Base-by-base conservation (phyloP, 768 basidiomycete species). In the Russula dissimulans region DNA sequence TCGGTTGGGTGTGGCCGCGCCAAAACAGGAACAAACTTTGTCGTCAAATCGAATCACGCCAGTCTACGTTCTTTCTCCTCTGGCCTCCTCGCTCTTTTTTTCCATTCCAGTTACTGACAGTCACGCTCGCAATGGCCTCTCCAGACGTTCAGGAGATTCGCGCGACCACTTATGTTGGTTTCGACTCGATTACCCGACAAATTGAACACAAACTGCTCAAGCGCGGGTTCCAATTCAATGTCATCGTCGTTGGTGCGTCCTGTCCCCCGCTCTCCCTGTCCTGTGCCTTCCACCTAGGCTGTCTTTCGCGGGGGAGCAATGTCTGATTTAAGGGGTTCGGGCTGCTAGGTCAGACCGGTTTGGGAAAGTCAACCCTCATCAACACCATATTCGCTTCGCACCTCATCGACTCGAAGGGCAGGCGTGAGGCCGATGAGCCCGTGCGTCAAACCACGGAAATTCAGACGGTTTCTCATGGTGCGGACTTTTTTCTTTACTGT, bases 351-450 rank as follows among this genome's bases (percentile, higher is more conserved):
- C 95, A 95, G 79, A 98, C 94, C 54, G 95, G 95, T 63, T 80
- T 99, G 47, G 95, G 95, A 72, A 99, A 99, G 79, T 97, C 94
- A 70, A 99, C 95, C 47, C 79, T 99, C 70, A 92, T 98, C 73
- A 98, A 97, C 82, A 98, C 95, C 50, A 91, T 99, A 74, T 99
- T 99, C 71, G 95, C 97, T 61, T 95, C 94, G 58, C 95, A 98
- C 77, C 82, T 99, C 72, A 88, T 98, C 69, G 95, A 97, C 78
- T 91, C 93, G 42, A 97, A 99, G 81, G 95, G 97, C 39, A 89
- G 97, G 31, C 76, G 93, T 65, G 82, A 87, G 62, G 75, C 91
- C 9, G 89, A 95, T 61, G 91, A 93, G 68, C 87, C 91, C 12
- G 87, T 95, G 44, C 84, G 93, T 67, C 90, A 94, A 76, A 99